phyloP scores from a whole-genome alignment of 352 stramenopile genomes.

The Peronosclerospora sorghi region DNA sequence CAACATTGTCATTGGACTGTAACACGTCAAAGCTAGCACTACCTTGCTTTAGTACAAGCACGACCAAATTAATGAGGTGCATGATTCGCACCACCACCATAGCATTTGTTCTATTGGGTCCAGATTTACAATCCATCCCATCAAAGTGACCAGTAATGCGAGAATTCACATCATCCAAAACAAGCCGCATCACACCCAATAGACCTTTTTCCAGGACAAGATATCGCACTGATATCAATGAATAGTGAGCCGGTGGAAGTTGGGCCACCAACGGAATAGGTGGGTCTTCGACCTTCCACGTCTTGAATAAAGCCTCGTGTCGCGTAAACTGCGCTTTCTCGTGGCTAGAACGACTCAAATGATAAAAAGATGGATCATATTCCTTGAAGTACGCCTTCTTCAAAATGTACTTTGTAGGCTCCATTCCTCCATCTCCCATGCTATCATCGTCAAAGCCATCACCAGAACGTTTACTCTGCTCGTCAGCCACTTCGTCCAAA shows the following conservation, averaged over 20 bases:
- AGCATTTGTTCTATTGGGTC: conserved; percentile 44
- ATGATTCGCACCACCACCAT: conserved; percentile 57
- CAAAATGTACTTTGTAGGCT: conserved; percentile 64
- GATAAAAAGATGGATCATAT: conserved; percentile 75
- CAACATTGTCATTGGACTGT: conserved; percentile 18
- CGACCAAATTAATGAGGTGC: conserved; percentile 55
- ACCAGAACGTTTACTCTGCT: conserved; percentile 38
- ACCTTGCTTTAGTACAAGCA: conserved; percentile 46
- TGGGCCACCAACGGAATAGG: conserved; percentile 58
- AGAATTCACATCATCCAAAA: conserved; percentile 46
- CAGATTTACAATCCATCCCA: conserved; percentile 7
- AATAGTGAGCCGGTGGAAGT: conserved; percentile 42
- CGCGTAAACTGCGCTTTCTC: conserved; percentile 70
- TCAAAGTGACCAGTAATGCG: conserved; percentile 8
- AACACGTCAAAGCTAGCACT: conserved; percentile 1
- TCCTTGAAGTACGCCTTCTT: conserved; percentile 72
- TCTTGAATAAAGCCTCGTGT: conserved; percentile 76
- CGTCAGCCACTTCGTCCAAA: conserved; percentile 60
- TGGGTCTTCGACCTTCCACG: conserved; percentile 56
- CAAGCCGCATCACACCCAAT: conserved; percentile 48
- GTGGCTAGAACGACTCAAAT: conserved; percentile 61
- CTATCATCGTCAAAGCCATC: conserved; percentile 23
- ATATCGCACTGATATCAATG: conserved; percentile 37
- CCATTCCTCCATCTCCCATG: conserved; percentile 38
- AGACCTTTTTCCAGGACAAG: conserved; percentile 56